These are phyloP conservation scores for Candida neerlandica DNA, from an alignment of 1,139 yeast genomes.

Conservation along the genomic window DNA sequence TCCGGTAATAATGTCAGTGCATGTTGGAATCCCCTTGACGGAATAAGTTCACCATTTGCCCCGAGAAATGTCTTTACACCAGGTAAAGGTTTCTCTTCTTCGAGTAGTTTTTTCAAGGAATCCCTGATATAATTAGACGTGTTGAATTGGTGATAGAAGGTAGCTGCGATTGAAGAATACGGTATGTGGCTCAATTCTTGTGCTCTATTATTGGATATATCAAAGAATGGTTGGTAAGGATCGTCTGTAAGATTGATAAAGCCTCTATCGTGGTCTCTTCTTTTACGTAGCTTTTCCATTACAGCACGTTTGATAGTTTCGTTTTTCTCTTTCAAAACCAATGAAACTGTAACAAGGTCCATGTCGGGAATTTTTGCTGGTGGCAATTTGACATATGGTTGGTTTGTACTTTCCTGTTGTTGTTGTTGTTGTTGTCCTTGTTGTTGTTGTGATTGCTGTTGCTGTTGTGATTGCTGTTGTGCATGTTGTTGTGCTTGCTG, in stretches of 20 bases:
- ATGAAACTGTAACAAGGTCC: constrained; percentile 82
- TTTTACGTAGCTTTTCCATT: constrained; percentile 73
- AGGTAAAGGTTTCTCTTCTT: constrained; percentile 45
- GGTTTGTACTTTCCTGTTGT: constrained; percentile 43
- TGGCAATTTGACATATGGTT: constrained; percentile 84
- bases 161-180: constrained; percentile 74
- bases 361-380: constrained; percentile 92
- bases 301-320: constrained; percentile 80
- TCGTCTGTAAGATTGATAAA: constrained; percentile 89
- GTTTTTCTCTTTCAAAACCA: constrained; percentile 74
- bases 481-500: constrained; percentile 16
- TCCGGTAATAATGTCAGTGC: constrained; percentile 39
- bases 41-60: constrained; percentile 46
- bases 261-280: constrained; percentile 70
- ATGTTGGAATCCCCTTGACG: constrained; percentile 47
- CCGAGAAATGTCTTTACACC: constrained; percentile 51
- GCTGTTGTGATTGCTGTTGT: constrained; percentile 12
- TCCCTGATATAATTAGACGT: constrained; percentile 56
- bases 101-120: constrained; percentile 41
- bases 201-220: constrained; percentile 52
- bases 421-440: constrained; percentile 18
- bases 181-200: constrained; percentile 69
- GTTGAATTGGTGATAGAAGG: constrained; percentile 71
- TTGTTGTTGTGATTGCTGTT: constrained; percentile 16
- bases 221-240: constrained; percentile 85